Base-by-base conservation (phyloP, 148 eudicot species). In the Vaccinium myrtillus region DNA sequence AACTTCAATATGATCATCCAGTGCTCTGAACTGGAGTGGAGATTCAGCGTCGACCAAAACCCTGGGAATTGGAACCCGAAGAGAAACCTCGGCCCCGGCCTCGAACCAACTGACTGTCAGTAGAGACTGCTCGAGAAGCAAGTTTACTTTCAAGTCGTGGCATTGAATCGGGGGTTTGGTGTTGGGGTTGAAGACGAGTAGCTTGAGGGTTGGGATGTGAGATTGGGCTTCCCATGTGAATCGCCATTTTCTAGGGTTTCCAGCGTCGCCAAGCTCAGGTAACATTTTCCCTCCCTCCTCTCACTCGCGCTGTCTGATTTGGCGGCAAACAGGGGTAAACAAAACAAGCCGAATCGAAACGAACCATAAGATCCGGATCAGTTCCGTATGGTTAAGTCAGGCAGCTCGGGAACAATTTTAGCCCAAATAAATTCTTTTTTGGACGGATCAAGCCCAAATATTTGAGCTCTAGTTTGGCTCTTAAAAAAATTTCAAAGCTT, bases 151-250 rank as follows among this genome's bases (percentile, higher is more conserved):
- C 36, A 97, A 90, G 79, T 90, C 59, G 53, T 80, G 61, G 92
- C 90, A 93, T 32, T 88, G 87, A 70, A 75, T 48, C 0, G 85
- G 82, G 25, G 97, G 95, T 51, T 89, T 95, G 81, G 71, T 78
- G 46, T 84, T 9, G 3, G 87, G 82, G 13, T 88, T 85, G 88
- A 97, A 95, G 82, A 97, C 88, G 87, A 91, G 90, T 25, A 97
- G 87, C 74, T 93, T 92, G 86, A 97, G 92, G 25, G 86, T 82
- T 56, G 98, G 88, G 63, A 92, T 73, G 85, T 94, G 98, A 51
- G 99, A 95, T 89, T 97, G 98, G 6, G 99, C 90, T 91, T 95
- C 99, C 92, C 93, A 97, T 25, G 96, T 93, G 94, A 85, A 97
- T 5, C 91, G 88, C 99, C 99, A 97, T 84, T 87, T 90, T 84